Evolutionary conservation across 306 rosid species (phyloP).

Genomic region (Cyclanthera cordifolia): DNA sequence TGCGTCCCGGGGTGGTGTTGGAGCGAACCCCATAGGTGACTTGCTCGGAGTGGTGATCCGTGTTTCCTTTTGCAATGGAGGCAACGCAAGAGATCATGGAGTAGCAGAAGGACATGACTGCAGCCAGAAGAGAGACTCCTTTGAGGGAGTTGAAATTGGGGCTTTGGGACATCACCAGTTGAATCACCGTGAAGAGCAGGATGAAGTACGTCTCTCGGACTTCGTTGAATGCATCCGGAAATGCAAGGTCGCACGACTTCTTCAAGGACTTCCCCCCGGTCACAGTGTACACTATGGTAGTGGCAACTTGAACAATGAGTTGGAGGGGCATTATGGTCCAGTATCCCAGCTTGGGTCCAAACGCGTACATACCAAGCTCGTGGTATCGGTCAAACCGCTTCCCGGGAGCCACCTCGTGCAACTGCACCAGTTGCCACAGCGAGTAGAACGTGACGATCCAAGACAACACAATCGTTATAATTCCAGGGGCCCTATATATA

Average conservation of each 20-base stretch:
- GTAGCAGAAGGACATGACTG: conserved; percentile 51
- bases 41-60: neutral
- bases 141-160: conserved; percentile 54
- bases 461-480: conserved; percentile 19
- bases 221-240: neutral
- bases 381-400: conserved; percentile 46
- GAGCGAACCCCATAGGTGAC: conserved; percentile 28
- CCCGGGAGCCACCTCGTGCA: conserved; percentile 48
- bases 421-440: conserved; percentile 40
- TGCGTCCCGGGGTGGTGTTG: conserved; percentile 3
- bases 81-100: conserved; percentile 31
- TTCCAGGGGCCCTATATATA: conserved; percentile 36
- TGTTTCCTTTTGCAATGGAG: conserved; percentile 21
- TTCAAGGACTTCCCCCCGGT: conserved; percentile 63
- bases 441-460: conserved; percentile 56
- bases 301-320: conserved; percentile 39
- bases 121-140: conserved; percentile 40
- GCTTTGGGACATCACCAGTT: conserved; percentile 41
- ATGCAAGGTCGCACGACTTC: conserved; percentile 25
- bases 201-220: conserved; percentile 38
- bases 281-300: conserved; percentile 45
- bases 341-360: conserved; percentile 34
- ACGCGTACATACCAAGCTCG: conserved; percentile 38
- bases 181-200: conserved; percentile 24
- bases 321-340: conserved; percentile 51